Percentiles rank a stretch among this genome's conserved stretches.
Evolutionary conservation across 768 basidiomycete species (phyloP).

Genomic region (Kwoniella mangroviensis): DNA sequence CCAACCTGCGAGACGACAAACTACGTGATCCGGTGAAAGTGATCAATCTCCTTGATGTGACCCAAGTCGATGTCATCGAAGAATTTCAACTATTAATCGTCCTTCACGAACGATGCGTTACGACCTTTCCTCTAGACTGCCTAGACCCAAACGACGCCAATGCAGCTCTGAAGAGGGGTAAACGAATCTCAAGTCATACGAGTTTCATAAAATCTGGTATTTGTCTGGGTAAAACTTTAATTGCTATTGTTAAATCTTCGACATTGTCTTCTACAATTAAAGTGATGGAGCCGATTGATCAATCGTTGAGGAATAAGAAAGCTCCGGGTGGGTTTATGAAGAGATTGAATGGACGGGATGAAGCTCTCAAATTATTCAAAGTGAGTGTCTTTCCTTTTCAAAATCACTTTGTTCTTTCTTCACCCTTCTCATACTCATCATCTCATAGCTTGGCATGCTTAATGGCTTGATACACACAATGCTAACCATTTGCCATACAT

Average conservation of each 20-base stretch:
- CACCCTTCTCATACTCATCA: not conserved
- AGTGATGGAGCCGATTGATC: slow-evolving; percentile 93
- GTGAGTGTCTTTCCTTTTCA: slow-evolving; percentile 58
- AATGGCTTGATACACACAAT: too few species aligned
- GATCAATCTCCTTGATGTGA: slow-evolving; percentile 81
- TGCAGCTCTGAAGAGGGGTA: slow-evolving; percentile 88
- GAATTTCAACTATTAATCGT: slow-evolving; percentile 94
- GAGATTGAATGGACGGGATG: slow-evolving; percentile 89
- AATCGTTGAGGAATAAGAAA: slow-evolving; percentile 65
- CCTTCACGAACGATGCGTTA: slow-evolving; percentile 98
- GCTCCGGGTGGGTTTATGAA: slow-evolving; percentile 75
- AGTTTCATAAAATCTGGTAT: slow-evolving; percentile 97
- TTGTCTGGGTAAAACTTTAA: slow-evolving; percentile 85
- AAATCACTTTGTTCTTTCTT: not conserved
- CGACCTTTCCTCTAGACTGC: slow-evolving; percentile 93
- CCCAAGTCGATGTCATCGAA: slow-evolving; percentile 94
- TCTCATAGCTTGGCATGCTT: too few species aligned
- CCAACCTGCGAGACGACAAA: slow-evolving; percentile 75
- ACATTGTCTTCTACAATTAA: slow-evolving; percentile 97
- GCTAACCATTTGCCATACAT: too few species aligned
- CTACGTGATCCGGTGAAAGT: slow-evolving; percentile 84
- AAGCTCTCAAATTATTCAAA: slow-evolving; percentile 88
- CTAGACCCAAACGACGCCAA: slow-evolving; percentile 87
- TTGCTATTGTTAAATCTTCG: slow-evolving; percentile 95
- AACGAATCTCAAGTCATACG: slow-evolving; percentile 92